Base-by-base conservation (phyloP, 2,329 filamentous ascomycete genomes). In the Fusarium sp. region DNA sequence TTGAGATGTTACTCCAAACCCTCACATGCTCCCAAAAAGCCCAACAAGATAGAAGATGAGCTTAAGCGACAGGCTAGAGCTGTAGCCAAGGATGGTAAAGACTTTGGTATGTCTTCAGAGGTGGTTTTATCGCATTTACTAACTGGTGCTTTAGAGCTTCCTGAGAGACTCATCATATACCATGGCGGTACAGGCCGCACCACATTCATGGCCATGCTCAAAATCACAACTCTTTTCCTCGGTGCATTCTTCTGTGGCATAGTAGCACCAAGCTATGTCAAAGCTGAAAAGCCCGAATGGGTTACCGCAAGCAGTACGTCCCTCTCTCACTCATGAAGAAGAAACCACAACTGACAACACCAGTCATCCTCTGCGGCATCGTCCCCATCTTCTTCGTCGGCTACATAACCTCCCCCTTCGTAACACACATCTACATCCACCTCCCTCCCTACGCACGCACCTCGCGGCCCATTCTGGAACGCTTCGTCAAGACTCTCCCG, bases 161-260 rank as follows among this genome's bases (percentile, higher is more conserved):
- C 89, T 1, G 84, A 88, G 68, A 82, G 82, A 16, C 76, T 94
- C 29, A 85, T 94, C 71, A 87, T 97, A 67, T 97, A 93, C 79
- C 91, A 94, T 80, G 90, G 90, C 56, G 92, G 93, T 55, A 91
- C 88, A 1, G 85, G 85, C 11, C 86, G 88, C 61, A 91, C 87
- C 30, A 87, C 89, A 9, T 90, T 92, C 70, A 81, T 95, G 47
- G 92, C 91, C 51, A 87, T 89, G 75, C 79, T 92, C 67, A 93
- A 94, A 74, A 81, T 95, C 59, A 89, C 89, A 2, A 90, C 91
- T 5, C 84, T 96, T 42, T 88, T 94, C 65, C 79, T 92, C 41
- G 91, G 91, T 59, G 85, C 85, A 24, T 88, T 91, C 71, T 92
- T 92, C 74, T 85, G 84, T 69, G 80, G 91, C 54, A 80, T 93